Evolutionary conservation across 2,329 filamentous ascomycete species (phyloP), one percentile per base, ranked within the genome.

Genomic region (Colletotrichum eleusines): DNA sequence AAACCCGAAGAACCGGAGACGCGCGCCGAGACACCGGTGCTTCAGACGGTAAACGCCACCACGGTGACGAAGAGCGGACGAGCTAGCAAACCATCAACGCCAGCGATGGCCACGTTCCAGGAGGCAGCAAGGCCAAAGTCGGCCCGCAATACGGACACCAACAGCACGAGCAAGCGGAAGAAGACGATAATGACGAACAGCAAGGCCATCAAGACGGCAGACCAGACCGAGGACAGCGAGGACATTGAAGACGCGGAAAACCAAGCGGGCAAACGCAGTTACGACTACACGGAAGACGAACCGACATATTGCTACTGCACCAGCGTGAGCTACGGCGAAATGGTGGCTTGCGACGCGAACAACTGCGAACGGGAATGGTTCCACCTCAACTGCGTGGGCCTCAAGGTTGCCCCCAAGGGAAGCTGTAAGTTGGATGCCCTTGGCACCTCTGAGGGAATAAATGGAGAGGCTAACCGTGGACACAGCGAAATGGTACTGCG

Each of bases 281-380:
- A 71, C 28, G 68, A 71, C 50, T 71, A 71, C 33, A 71, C 68
- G 12, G 68, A 71, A 5, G 89, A 92, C 73, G 92, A 95, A 78
- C 91, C 90, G 46, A 85, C 89, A 18, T 95, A 95, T 79, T 94
- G 93, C 80, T 93, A 93, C 81, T 94, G 93, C 79, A 92, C 94
- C 75, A 88, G 90, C 58, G 90, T 94, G 65, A 94, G 92, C 76
- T 95, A 94, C 77, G 92, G 93, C 26, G 92, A 94, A 81, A 95
- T 95, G 93, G 92, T 95, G 53, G 93, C 91, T 2, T 95, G 92
- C 77, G 93, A 95, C 78, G 90, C 89, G 9, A 88, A 91, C 70
- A 88, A 89, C 59, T 95, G 93, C 80, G 87, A 89, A 74, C 87
- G 89, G 72, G 92, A 95, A 80, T 95, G 93, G 93, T 95, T 95